phyloP scores from a whole-genome alignment of 2,329 filamentous ascomycete species.

The Hymenoscyphus repandus region DNA sequence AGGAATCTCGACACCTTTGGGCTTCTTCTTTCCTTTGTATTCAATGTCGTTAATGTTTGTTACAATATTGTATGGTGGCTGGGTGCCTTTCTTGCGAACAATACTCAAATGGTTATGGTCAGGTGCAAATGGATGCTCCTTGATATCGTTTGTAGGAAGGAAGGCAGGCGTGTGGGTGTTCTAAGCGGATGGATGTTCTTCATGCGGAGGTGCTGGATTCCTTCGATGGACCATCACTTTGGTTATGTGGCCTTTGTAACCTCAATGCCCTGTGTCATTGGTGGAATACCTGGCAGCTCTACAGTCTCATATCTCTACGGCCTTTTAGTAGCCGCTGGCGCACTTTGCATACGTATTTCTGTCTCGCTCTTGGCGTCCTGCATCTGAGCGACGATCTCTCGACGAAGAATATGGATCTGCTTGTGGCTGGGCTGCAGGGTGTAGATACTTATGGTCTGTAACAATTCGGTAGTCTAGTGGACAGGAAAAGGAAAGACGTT shows the following conservation, averaged over 20 bases:
- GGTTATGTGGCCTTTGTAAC: constrained; percentile 21
- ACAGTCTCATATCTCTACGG: constrained; percentile 22
- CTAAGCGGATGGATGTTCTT: constrained; percentile 27
- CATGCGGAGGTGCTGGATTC: constrained; percentile 25
- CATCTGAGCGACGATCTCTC: constrained; percentile 11
- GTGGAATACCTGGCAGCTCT: constrained; percentile 24
- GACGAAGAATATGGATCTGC: constrained; percentile 23
- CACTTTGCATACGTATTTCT: constrained; percentile 26
- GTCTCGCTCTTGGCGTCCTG: constrained; percentile 11
- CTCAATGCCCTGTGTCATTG: constrained; percentile 22
- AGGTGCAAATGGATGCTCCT: constrained; percentile 15
- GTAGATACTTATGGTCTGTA: constrained; percentile 20
- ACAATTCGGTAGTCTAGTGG: constrained; percentile 23
- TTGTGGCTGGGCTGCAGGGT: constrained; percentile 25
- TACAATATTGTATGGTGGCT: constrained; percentile 25
- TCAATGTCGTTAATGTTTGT: constrained; percentile 31
- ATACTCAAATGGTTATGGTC: constrained; percentile 21
- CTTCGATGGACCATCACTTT: constrained; percentile 24
- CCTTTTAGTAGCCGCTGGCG: constrained; percentile 24
- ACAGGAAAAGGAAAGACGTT: constrained; percentile 26
- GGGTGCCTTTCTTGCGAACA: constrained; percentile 13
- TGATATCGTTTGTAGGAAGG: constrained; percentile 10
- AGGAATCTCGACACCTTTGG: constrained; percentile 20
- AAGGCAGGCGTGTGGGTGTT: constrained; percentile 20
- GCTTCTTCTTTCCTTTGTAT: constrained; percentile 28